phyloP scores from a whole-genome alignment of 345 rosid genomes.

The Populus ilicifolia region DNA sequence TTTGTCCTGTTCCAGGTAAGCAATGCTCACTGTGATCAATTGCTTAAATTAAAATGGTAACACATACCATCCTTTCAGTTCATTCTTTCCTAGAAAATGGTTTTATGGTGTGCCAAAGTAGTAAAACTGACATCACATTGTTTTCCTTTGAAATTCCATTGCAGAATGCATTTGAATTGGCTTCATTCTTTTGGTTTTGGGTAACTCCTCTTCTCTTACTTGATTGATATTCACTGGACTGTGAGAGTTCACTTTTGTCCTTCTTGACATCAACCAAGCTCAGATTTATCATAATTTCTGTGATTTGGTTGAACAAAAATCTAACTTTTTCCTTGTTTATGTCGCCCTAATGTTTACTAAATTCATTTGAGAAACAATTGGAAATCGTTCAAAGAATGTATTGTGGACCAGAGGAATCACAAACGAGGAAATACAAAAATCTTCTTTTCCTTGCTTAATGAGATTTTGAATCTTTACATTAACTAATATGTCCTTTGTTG shows the following conservation, averaged over 20 bases:
- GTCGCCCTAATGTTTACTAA: not conserved
- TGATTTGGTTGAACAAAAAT: not conserved
- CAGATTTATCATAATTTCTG: not conserved
- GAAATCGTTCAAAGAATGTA: not conserved
- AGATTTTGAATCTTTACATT: not conserved
- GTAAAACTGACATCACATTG: slow-evolving; percentile 21
- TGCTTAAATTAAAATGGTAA: not conserved
- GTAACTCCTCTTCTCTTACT: slow-evolving; percentile 43
- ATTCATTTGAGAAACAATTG: not conserved
- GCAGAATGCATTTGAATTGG: slow-evolving; percentile 94
- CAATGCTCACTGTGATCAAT: slow-evolving; percentile 2
- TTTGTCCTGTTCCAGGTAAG: slow-evolving; percentile 88
- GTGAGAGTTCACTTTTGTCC: slow-evolving; percentile 1
- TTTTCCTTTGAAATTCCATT: slow-evolving; percentile 11
- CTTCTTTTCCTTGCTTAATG: not conserved
- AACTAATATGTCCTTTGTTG: slow-evolving; percentile 14
- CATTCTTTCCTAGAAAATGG: not conserved
- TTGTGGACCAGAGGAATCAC: not conserved
- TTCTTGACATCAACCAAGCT: not conserved
- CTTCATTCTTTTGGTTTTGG: slow-evolving; percentile 98
- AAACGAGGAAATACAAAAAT: not conserved
- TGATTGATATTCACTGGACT: slow-evolving; percentile 11
- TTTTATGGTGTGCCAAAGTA: not conserved
- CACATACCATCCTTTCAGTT: not conserved
- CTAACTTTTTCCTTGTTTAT: not conserved